Conservation (phyloP, 768 basidiomycete genomes). For the Tremella fuciformis region DNA sequence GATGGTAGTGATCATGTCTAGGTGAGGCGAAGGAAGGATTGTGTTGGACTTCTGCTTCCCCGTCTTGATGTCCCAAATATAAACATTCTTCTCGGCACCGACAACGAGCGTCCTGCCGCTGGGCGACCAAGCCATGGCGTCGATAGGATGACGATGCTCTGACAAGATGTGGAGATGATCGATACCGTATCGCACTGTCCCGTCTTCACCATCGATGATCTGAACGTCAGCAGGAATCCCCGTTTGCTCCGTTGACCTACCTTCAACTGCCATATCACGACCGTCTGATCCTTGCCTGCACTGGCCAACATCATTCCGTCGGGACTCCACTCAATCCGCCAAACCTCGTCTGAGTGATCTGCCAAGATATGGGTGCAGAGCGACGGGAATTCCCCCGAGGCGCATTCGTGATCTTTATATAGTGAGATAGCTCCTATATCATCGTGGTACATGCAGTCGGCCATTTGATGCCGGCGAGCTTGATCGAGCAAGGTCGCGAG, state of each 20-base stretch:
- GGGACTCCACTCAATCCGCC: slow-evolving; percentile 94
- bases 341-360: slow-evolving; percentile 89
- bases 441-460: slow-evolving; percentile 84
- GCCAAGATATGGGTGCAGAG: slow-evolving; percentile 79
- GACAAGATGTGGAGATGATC: slow-evolving; percentile 54
- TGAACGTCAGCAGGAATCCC: slow-evolving; percentile 10
- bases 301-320: slow-evolving; percentile 79
- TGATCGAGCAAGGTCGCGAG: slow-evolving; percentile 81
- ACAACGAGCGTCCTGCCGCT: slow-evolving; percentile 82
- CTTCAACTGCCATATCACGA: slow-evolving; percentile 82
- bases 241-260: slow-evolving; percentile 56
- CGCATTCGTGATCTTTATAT: slow-evolving; percentile 80
- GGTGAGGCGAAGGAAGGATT: slow-evolving; percentile 55
- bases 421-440: slow-evolving; percentile 65
- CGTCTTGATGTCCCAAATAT: slow-evolving; percentile 75
- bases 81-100: slow-evolving; percentile 73
- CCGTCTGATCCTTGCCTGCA: slow-evolving; percentile 79
- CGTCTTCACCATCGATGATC: slow-evolving; percentile 56
- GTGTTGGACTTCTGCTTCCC: slow-evolving; percentile 21
- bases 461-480: slow-evolving; percentile 73
- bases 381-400: slow-evolving; percentile 73
- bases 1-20: slow-evolving; percentile 78
- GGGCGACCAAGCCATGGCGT: slow-evolving; percentile 85
- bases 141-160: slow-evolving; percentile 73
- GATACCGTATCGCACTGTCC: slow-evolving; percentile 56